Evolutionary conservation across 495 filamentous ascomycete genomes (phyloP).

Genomic region (Xylaria acuta): DNA sequence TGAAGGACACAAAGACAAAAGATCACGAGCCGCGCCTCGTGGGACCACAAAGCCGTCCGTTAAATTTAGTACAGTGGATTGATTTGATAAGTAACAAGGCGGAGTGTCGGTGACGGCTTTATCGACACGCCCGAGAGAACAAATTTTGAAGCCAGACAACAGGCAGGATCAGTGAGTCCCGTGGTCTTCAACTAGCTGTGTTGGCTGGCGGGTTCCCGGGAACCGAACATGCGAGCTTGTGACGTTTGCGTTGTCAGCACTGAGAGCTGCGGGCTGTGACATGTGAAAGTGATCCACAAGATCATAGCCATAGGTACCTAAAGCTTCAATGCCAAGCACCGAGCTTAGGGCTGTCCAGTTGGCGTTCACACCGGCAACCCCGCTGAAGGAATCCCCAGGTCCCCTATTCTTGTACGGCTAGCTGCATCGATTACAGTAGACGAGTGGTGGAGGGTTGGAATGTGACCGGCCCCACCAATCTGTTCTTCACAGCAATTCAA

Average conservation of each 20-base stretch:
- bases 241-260: slow-evolving; percentile 25
- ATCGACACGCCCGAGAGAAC: neutral
- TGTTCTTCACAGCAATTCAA: neutral
- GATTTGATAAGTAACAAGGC: slow-evolving; percentile 1
- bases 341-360: neutral
- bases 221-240: slow-evolving; percentile 17
- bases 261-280: slow-evolving; percentile 6
- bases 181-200: slow-evolving; percentile 5
- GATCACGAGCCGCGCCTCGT: neutral
- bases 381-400: slow-evolving; percentile 1
- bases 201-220: slow-evolving; percentile 5
- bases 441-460: neutral
- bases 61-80: neutral
- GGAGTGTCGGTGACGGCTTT: neutral
- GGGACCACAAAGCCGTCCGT: slow-evolving; percentile 7
- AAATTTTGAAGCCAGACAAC: slow-evolving; percentile 7
- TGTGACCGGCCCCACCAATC: neutral
- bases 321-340: neutral
- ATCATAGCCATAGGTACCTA: neutral
- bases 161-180: neutral
- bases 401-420: neutral
- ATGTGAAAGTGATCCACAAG: slow-evolving; percentile 29
- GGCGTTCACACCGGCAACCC: neutral
- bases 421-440: too few relatives aligned
- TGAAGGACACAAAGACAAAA: slow-evolving; percentile 4